Percentiles rank a stretch among this genome's conserved stretches.
These are phyloP conservation scores for Arxiozyma telluris DNA, from an alignment of 1,139 yeast genomes.

Conservation along the genomic window DNA sequence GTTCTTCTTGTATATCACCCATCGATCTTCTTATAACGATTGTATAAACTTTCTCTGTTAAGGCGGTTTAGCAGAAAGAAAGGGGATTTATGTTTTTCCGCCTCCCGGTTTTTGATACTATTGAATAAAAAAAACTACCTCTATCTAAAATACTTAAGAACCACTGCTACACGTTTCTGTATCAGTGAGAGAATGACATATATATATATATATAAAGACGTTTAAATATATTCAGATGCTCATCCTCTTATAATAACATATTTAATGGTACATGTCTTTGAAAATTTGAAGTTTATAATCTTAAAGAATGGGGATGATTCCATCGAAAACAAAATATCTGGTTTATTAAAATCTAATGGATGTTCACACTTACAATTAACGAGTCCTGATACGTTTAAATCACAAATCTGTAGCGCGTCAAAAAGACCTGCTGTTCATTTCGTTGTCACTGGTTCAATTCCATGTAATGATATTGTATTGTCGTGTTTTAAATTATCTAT, in stretches of 20 bases:
- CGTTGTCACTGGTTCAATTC: not conserved
- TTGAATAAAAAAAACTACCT: too few species aligned
- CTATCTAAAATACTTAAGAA: too few species aligned
- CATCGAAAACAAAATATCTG: not conserved
- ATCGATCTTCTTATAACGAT: too few species aligned
- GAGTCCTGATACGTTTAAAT: not conserved
- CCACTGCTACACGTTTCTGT: too few species aligned
- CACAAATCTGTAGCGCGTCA: not conserved
- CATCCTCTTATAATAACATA: not conserved
- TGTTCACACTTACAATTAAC: not conserved
- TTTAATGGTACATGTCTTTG: not conserved
- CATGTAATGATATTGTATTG: not conserved
- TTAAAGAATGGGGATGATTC: not conserved
- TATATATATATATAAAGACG: too few species aligned
- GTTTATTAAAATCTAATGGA: not conserved
- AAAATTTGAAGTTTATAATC: not conserved
- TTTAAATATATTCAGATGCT: not conserved
- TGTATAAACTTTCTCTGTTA: too few species aligned
- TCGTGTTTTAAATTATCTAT: constrained; percentile 44
- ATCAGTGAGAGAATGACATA: not conserved
- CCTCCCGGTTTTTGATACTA: too few species aligned
- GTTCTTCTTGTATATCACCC: too few species aligned
- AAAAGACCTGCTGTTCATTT: not conserved
- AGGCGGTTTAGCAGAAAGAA: too few species aligned
- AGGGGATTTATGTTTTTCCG: too few species aligned